Base-by-base conservation (phyloP, 148 eudicot genomes). In the Dianthus caryophyllus region DNA sequence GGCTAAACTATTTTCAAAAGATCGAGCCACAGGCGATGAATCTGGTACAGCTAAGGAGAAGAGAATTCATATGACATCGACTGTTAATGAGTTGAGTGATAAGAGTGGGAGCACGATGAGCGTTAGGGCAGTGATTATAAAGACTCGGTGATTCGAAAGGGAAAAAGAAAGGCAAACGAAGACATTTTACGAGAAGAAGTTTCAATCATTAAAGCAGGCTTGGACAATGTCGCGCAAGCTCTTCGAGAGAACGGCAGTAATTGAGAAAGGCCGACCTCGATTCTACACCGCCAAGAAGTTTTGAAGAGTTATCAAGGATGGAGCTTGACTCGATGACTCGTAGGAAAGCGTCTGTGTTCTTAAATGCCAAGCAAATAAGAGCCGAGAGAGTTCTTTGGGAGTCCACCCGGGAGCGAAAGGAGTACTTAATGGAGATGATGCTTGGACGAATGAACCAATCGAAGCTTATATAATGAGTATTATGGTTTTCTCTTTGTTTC, bases 251-350 rank as follows among this genome's bases (percentile, higher is more conserved):
- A 26, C 18, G 38, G 38, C 43, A 18, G 64, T 31, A n/a, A 36
- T 60, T 7, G 64, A 60, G 46, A 33, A 36, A 25, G 25, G 64
- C 43, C 26, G 46, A 4, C 44, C 25, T 18, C 46, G 6, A 60
- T 14, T 60, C 18, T 60, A 60, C 18, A 36, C 46, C n/a, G 22
- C 47, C n/a, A 13, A 2, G 38, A 26, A 60, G 27, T n/a, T 60
- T 33, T 60, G 64, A 60, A 38, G 64, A 60, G 64, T 13, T 60
- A 18, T 1, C 47, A 18, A 60, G 8, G 64, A 60, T 33, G 64
- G 64, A 33, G 18, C 47, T 60, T 60, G 21, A 60, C 16, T 0
- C 27, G 2, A 1, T n/a, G 9, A n/a, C 18, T 10, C 64, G 26
- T 60, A 60, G 64, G 47, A 38, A 33, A n/a, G 64, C 64, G 9